Percentiles rank a stretch among this genome's conserved stretches.
These are phyloP conservation scores for Emiliania huxleyi DNA, from an alignment of 78 protist species.

Conservation along the genomic window DNA sequence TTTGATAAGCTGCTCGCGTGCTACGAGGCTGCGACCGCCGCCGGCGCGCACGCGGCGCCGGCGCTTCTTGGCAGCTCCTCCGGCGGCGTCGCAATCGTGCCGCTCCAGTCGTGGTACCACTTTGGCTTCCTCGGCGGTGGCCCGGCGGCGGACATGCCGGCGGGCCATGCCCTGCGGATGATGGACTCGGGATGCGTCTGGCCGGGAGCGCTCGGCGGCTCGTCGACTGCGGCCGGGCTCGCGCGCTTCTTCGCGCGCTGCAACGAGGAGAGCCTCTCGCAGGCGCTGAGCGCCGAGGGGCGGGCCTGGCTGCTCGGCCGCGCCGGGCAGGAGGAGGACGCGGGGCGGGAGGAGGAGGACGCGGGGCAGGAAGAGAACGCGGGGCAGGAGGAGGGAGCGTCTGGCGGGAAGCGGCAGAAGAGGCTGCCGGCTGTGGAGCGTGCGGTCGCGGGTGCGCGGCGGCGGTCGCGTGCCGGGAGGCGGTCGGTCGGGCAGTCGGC, in stretches of 20 bases:
- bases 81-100: not conserved
- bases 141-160: not conserved
- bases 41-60: not conserved
- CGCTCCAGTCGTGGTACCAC: constrained; percentile 28
- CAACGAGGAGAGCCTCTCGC: not conserved
- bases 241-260: not conserved
- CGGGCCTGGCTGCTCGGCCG: not conserved
- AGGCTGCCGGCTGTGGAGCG: not conserved
- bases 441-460: not conserved
- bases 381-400: too few species aligned
- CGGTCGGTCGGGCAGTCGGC: too few species aligned
- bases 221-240: not conserved
- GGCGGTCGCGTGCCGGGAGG: not conserved
- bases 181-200: not conserved
- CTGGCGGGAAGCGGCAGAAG: too few species aligned
- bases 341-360: too few species aligned
- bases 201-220: not conserved
- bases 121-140: not conserved
- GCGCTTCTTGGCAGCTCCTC: too few species aligned
- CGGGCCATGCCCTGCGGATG: not conserved
- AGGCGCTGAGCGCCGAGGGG: not conserved
- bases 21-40: not conserved
- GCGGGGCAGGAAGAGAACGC: too few species aligned
- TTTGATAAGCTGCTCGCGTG: not conserved
- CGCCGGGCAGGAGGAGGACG: not conserved